Evolutionary conservation across 331 rosid species (phyloP), one percentile per base, ranked within the genome.

Genomic region (Dryas integrifolia): DNA sequence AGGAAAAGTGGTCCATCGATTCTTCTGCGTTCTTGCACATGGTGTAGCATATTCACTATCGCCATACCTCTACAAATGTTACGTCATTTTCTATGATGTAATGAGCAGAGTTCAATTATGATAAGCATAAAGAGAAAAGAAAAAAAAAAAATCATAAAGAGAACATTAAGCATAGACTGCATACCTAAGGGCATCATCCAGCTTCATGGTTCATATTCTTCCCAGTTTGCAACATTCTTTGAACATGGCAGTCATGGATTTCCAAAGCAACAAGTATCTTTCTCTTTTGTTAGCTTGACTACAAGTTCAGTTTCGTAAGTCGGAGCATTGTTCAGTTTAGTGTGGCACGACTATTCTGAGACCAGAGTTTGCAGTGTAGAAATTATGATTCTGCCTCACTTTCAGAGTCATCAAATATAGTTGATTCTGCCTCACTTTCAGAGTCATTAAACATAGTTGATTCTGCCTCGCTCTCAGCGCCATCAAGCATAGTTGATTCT

Each of bases 371-470:
- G 72, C 70, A 39, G 41, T 38, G 70, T 13, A 41, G 68, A 50
- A 69, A 43, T 58, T 58, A 77, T 21, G 6, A 51, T 30, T 73
- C 35, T 72, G 58, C 65, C 49, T 70, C 82, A 66, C 45, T 63
- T 55, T 45, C 70, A 45, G 3, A 24, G 15, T 63, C 40, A 69
- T 67, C 76, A 11, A 75, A 52, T 9, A 10, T 38, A 53, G 40
- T 67, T 68, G 18, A 44, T 44, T 44, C 65, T 38, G 9, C 18
- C 8, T 44, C 47, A 66, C 45, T 63, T 55, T 45, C 70, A 45
- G 3, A 24, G 15, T 63, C 40, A 69, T 67, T 74, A 11, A 75
- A 52, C 8, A 10, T 38, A 53, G 40, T 67, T 68, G 18, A 44
- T 44, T 44, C 65, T 38, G 9, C 18, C 8, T 44, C 47, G 15